Percentiles rank a stretch among this genome's conserved stretches.
These are phyloP conservation scores for Andrographis paniculata DNA, from an alignment of 305 asterid species.

Conservation along the genomic window DNA sequence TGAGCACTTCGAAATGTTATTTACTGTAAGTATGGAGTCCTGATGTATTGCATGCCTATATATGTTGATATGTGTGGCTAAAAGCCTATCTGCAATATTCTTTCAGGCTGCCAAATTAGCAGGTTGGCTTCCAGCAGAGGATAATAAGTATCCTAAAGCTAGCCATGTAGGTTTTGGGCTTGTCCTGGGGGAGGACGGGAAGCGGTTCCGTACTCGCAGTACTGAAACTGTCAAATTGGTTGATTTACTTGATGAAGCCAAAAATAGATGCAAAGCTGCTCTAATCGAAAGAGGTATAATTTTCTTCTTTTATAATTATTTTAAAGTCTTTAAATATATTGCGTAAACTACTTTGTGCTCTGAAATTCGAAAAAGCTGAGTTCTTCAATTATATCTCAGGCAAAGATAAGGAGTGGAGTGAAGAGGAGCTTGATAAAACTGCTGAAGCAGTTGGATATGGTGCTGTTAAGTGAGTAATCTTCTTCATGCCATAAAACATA, in stretches of 20 bases:
- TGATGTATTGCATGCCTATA: too few relatives aligned
- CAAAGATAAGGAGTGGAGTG: constrained; percentile 59
- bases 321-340: too few relatives aligned
- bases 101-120: constrained; percentile 79
- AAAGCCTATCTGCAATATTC: constrained; percentile 13
- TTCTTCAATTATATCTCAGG: constrained; percentile 35
- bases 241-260: constrained; percentile 90
- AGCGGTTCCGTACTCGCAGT: constrained; percentile 78
- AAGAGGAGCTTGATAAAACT: constrained; percentile 75
- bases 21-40: constrained; percentile 56
- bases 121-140: constrained; percentile 81
- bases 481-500: neutral
- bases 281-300: constrained; percentile 66
- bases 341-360: neutral
- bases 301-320: neutral
- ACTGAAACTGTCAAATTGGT: constrained; percentile 82
- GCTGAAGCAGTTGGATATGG: constrained; percentile 97
- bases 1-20: constrained; percentile 93
- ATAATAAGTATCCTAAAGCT: constrained; percentile 52
- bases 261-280: constrained; percentile 58
- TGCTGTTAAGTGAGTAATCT: constrained; percentile 64
- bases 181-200: constrained; percentile 86
- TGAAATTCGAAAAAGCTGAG: constrained; percentile 7
- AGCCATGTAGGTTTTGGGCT: constrained; percentile 86
- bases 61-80: too few relatives aligned